Evolutionary conservation across 805 yeast species (phyloP).

Genomic region (Metschnikowia chrysomelidarum): DNA sequence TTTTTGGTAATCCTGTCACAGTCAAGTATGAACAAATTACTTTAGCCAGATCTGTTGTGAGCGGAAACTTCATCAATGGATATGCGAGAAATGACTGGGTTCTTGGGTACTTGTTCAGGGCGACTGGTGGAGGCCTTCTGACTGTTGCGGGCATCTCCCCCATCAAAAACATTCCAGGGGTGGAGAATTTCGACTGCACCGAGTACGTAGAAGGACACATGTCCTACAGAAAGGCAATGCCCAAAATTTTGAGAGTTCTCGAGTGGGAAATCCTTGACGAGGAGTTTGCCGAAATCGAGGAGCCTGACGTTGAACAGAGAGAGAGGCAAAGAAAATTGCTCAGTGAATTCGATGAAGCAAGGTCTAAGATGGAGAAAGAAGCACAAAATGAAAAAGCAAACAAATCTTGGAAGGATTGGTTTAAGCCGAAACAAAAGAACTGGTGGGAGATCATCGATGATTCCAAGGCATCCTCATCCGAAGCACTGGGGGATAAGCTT

Average conservation of each 20-base stretch:
- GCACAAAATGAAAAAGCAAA: conserved; percentile 29
- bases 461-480: conserved; percentile 13
- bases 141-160: conserved; percentile 90
- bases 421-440: conserved; percentile 47
- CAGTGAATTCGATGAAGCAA: conserved; percentile 82
- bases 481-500: conserved; percentile 3
- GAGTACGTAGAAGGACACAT: conserved; percentile 89
- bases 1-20: conserved; percentile 88
- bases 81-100: conserved; percentile 95
- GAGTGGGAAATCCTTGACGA: conserved; percentile 86
- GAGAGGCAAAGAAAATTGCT: conserved; percentile 82
- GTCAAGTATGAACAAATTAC: conserved; percentile 74
- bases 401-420: conserved; percentile 50
- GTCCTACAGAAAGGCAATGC: conserved; percentile 96
- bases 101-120: conserved; percentile 89
- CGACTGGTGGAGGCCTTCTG: conserved; percentile 90
- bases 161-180: conserved; percentile 55
- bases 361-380: conserved; percentile 54
- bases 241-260: conserved; percentile 62
- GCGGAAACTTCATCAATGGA: conserved; percentile 88
- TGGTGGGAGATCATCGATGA: conserved; percentile 59
- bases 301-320: conserved; percentile 85
- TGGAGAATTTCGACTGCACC: conserved; percentile 88
- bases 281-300: conserved; percentile 93
- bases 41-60: conserved; percentile 77